Conservation (phyloP, 345 rosid genomes). For the Brassica nigra region DNA sequence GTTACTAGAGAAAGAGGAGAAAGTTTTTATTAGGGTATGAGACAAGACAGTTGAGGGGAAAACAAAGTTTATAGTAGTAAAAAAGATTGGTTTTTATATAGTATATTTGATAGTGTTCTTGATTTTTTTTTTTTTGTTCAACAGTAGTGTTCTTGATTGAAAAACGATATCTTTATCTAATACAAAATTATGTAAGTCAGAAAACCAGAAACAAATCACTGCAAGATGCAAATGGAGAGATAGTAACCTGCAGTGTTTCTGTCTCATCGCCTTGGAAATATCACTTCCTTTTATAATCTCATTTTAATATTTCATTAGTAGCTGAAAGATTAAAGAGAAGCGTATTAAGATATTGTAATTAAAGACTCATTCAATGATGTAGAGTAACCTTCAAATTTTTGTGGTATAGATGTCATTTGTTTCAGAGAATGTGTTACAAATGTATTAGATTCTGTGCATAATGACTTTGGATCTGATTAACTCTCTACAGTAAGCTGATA, state of each 20-base stretch:
- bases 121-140: too few relatives aligned
- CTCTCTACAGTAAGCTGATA: slow-evolving; percentile 1
- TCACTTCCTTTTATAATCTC: slow-evolving; percentile 23
- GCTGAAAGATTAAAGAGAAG: slow-evolving; percentile 1
- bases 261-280: slow-evolving; percentile 49
- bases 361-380: slow-evolving; percentile 12
- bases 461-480: slow-evolving; percentile 29
- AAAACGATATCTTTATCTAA: neutral
- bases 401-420: slow-evolving; percentile 28
- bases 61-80: too few relatives aligned
- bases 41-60: too few relatives aligned
- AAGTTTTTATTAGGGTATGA: slow-evolving; percentile 27
- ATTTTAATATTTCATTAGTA: slow-evolving; percentile 31
- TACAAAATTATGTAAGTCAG: slow-evolving; percentile 25
- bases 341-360: slow-evolving; percentile 23
- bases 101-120: too few relatives aligned
- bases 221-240: slow-evolving; percentile 23
- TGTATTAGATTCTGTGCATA: slow-evolving; percentile 9
- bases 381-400: slow-evolving; percentile 25
- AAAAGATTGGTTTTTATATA: too few relatives aligned
- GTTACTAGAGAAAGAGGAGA: slow-evolving; percentile 29
- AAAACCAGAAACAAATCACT: slow-evolving; percentile 37
- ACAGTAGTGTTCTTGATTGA: too few relatives aligned
- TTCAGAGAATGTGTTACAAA: slow-evolving; percentile 15
- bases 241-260: slow-evolving; percentile 51